These are phyloP conservation scores for Penicillium riverlandense DNA, from an alignment of 495 filamentous ascomycete species.

Conservation along the genomic window DNA sequence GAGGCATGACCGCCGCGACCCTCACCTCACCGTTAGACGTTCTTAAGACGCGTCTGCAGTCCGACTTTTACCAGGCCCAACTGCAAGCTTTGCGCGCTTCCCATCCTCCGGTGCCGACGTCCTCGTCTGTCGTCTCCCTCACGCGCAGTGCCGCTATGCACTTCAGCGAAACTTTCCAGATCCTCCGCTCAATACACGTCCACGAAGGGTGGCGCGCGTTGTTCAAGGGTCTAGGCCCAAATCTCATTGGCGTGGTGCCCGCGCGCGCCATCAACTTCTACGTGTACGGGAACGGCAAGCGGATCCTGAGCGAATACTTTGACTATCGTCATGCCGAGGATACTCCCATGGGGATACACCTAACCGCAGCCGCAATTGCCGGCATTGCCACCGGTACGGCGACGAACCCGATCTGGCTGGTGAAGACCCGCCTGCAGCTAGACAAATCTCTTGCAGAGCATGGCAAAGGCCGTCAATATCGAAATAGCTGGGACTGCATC, in stretches of 20 bases:
- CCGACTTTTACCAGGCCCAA: constrained; percentile 79
- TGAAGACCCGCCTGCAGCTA: constrained; percentile 53
- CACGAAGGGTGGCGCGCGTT: constrained; percentile 50
- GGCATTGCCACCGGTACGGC: constrained; percentile 53
- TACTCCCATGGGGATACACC: constrained; percentile 39
- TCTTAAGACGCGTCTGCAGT: constrained; percentile 82
- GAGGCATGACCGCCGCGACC: constrained; percentile 82
- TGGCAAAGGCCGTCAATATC: constrained; percentile 40
- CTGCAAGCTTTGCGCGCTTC: constrained; percentile 38
- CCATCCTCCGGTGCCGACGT: constrained; percentile 24
- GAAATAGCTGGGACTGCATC: constrained; percentile 48
- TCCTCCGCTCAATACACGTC: constrained; percentile 45
- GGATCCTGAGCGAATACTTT: constrained; percentile 38
- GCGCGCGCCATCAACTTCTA: constrained; percentile 54
- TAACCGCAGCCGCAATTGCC: constrained; percentile 43
- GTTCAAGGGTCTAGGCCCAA: constrained; percentile 54
- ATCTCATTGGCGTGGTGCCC: constrained; percentile 50
- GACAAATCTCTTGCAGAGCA: constrained; percentile 42
- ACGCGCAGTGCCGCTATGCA: constrained; percentile 41
- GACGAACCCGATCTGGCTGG: constrained; percentile 55
- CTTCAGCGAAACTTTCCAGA: constrained; percentile 50
- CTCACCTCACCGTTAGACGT: constrained; percentile 86
- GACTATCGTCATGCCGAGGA: constrained; percentile 35
- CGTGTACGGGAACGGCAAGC: constrained; percentile 52
- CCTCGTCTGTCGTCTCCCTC: constrained; percentile 37